Base-by-base conservation (phyloP, 2,329 filamentous ascomycete species). In the Pseudogymnoascus sp. region DNA sequence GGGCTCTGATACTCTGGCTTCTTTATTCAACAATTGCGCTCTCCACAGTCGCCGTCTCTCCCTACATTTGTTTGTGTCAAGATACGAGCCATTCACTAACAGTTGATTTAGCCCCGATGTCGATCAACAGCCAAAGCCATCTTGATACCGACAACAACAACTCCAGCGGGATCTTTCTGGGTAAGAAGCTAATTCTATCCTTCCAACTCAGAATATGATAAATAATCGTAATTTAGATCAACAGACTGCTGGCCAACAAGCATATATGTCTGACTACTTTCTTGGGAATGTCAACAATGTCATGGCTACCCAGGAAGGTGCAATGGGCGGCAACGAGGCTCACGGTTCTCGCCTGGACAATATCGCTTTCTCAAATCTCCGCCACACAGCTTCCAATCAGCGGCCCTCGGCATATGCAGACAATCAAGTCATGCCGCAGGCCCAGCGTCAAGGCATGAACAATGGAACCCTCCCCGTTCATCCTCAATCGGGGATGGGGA, bases 81-180 rank as follows among this genome's bases (percentile, higher is more conserved):
- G 13, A 9, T 35, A 15, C 48, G 29, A 35, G 29, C 29, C 9
- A 55, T 13, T 7, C 2, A 55, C 48, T 55, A 15, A 55, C 15
- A 33, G 15, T n/a, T 55, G 48, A 55, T 55, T 21, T 10, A 55
- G 48, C 29, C 15, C 33, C 29, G 29, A 55, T 55, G 48, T 55
- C 48, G 12, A 9, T 59, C 58, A 59, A 59, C 58, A 42, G 63
- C 12, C 17, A 65, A 3, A 67, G 69, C 31, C 63, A 63, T 15
- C n/a, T 44, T 38, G 27, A 38, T 13, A 12, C 13, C 17, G n/a
- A 17, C 9, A 12, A 42, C 12, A 38, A 42, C 33, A 31, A 42
- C 17, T 12, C 8, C 4, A 5, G 4, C 31, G 17, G 61, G 2
- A 63, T 70, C 6, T 65, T 66, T 2, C 67, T 71, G 42, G 69